These are phyloP conservation scores for Akanthomyces dipterigenus DNA, from an alignment of 2,329 filamentous ascomycete species.

Conservation along the genomic window DNA sequence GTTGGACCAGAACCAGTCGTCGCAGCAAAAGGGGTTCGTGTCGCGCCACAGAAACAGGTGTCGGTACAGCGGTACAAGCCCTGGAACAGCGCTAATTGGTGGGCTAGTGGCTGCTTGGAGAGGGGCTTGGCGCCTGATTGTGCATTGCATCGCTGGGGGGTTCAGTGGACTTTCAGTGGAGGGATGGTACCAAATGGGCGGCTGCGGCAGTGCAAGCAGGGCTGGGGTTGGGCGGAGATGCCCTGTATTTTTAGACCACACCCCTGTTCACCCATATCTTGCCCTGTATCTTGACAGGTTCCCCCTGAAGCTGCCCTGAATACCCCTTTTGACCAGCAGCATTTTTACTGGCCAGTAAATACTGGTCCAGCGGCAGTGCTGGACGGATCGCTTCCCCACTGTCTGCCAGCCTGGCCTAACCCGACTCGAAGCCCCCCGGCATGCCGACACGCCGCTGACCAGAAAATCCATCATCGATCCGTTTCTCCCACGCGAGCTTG, in stretches of 20 bases:
- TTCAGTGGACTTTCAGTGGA: background rate
- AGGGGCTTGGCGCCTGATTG: background rate
- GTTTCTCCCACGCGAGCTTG: slow-evolving; percentile 3
- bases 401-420: background rate
- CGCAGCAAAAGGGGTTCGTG: background rate
- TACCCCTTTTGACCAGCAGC: background rate
- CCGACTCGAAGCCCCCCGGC: background rate
- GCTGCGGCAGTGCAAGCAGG: background rate
- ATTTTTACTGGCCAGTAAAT: background rate
- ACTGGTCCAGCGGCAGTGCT: too few relatives aligned
- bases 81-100: background rate
- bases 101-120: background rate
- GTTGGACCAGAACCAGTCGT: background rate
- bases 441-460: background rate
- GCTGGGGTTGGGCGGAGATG: background rate
- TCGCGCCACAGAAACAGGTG: background rate
- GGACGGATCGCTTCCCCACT: background rate
- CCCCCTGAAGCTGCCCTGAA: background rate
- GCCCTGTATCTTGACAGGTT: background rate
- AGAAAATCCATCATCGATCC: background rate
- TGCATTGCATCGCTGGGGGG: background rate
- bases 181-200: background rate
- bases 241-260: background rate
- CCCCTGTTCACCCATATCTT: background rate
- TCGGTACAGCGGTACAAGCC: background rate